These are phyloP conservation scores for Ganoderma lucidum DNA, from an alignment of 1,284 basidiomycete species.

Conservation along the genomic window DNA sequence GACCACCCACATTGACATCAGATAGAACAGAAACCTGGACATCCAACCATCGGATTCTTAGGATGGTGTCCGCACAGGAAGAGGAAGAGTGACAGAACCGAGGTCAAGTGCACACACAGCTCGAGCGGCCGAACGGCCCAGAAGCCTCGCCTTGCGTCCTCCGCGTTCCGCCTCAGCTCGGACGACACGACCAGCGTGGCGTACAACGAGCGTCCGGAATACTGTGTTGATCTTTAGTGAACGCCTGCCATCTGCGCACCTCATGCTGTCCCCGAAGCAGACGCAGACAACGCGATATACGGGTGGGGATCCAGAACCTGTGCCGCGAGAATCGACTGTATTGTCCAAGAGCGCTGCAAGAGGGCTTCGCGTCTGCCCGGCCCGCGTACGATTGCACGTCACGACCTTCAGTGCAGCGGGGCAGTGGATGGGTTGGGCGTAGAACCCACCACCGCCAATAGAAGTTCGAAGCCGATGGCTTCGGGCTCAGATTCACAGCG, in stretches of 20 bases:
- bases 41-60: neutral
- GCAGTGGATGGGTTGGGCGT: neutral
- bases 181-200: neutral
- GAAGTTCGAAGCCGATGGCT: neutral
- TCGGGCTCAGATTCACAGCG: neutral
- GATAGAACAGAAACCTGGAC: neutral
- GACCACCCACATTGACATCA: constrained; percentile 6
- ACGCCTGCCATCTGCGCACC: neutral
- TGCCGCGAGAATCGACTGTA: neutral
- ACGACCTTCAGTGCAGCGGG: neutral
- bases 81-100: neutral
- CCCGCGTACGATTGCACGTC: neutral
- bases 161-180: constrained; percentile 5
- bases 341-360: neutral
- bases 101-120: neutral
- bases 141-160: neutral
- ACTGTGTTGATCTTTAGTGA: neutral
- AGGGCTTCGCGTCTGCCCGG: neutral
- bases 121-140: neutral
- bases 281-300: neutral
- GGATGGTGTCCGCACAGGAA: neutral
- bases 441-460: neutral
- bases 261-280: neutral
- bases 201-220: neutral
- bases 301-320: neutral